Evolutionary conservation across 1,284 basidiomycete genomes (phyloP).

Genomic region (Pulveroboletus sp.): DNA sequence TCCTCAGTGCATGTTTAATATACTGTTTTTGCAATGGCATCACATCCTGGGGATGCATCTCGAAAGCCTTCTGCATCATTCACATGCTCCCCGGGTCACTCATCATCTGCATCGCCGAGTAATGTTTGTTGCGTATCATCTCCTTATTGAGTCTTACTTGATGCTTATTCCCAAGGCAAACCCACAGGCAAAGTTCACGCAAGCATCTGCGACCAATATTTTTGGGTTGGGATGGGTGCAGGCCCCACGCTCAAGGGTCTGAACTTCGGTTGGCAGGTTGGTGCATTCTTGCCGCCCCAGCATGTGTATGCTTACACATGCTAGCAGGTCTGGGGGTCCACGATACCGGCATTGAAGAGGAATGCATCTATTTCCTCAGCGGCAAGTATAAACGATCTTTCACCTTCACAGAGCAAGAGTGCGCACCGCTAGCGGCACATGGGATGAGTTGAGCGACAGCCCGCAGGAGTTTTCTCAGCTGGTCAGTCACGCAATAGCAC

Average conservation of each 20-base stretch:
- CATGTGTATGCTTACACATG: constrained; percentile 8
- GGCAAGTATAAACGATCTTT: constrained; percentile 48
- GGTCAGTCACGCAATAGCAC: constrained; percentile 31
- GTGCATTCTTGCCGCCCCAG: constrained; percentile 24
- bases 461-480: constrained; percentile 47
- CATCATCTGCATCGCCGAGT: constrained; percentile 53
- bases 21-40: constrained; percentile 43
- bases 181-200: constrained; percentile 44
- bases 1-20: constrained; percentile 31
- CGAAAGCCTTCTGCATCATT: constrained; percentile 68
- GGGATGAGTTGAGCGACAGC: constrained; percentile 55
- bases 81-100: constrained; percentile 56
- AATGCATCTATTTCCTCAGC: constrained; percentile 62
- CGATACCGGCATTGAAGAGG: constrained; percentile 47
- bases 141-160: constrained; percentile 7
- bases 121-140: constrained; percentile 38
- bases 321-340: constrained; percentile 57
- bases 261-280: constrained; percentile 68
- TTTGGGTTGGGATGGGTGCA: constrained; percentile 52
- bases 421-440: constrained; percentile 51
- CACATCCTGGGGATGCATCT: constrained; percentile 45
- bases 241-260: constrained; percentile 48
- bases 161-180: constrained; percentile 28
- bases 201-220: constrained; percentile 42
- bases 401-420: constrained; percentile 45